Evolutionary conservation across 768 basidiomycete genomes (phyloP), one percentile per base, ranked within the genome.

Genomic region (Suillus hirtellus): DNA sequence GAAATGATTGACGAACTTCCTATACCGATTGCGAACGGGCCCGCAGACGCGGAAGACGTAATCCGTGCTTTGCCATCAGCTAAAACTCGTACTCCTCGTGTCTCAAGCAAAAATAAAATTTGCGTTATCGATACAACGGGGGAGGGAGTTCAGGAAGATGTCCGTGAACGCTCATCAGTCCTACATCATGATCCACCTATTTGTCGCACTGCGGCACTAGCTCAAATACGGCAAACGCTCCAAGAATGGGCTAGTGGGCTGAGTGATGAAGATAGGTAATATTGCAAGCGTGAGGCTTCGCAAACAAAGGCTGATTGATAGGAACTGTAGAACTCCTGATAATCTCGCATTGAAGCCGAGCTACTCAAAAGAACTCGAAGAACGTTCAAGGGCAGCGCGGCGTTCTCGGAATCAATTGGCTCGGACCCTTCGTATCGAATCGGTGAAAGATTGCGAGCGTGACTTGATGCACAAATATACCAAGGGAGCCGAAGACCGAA

Each of bases 121-220:
- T 82, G 88, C 47, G 75, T 91, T 37, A 81, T 90, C 52, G 89
- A 92, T 70, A 86, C 86, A 7, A 86, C 88, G 83, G 89, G 89
- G 7, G 81, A 77, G 59, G 84, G 86, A 67, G 77, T 89, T n/a
- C 79, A 81, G 60, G 78, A 77, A 47, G 54, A 66, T 63, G 59
- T 49, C 62, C 19, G 59, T 65, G 59, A 71, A 63, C 63, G 40
- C 61, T 67, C 60, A 31, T 72, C 74, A 61, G 34, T 63, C 63
- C 38, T 63, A 60, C 69, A 64, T 37, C 70, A 73, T 63, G 63
- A 70, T 60, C 54, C 9, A 27, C 62, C 67, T 17, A 63, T 69
- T 61, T 73, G 74, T 15, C 85, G 79, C 59, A 76, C 76, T 34
- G 84, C 89, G 63, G 81, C 86, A 50, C 70, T 92, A 50, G 73